Base-by-base conservation (phyloP, 139 green algal genomes). In the Chlamydomonas incerta region DNA sequence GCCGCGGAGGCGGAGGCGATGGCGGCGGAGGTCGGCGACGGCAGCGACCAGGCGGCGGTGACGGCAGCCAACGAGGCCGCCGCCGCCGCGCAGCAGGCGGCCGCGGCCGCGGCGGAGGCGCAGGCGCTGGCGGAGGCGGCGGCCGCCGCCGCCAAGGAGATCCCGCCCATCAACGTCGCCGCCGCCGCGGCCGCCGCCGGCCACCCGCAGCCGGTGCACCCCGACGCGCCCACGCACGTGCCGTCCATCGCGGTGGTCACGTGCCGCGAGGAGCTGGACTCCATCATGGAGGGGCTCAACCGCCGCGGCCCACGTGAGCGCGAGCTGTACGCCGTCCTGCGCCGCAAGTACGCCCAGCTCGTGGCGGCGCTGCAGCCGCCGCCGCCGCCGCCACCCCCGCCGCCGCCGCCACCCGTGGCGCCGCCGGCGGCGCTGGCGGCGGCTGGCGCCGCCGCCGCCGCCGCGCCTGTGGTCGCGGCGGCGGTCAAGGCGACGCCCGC, bases 221-320 rank as follows among this genome's bases (percentile, higher is more conserved):
- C 41, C 41, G 41, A 50, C 41, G 41, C 41, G 41, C 41, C 41
- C 41, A 50, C 41, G 4, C 74, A 57, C 14, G 58, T 35, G 60
- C 63, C 63, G 4, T 15, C 37, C 2, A 29, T 83, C 28, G 77
- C 63, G 17, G 23, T 83, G 41, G 26, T 83, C 63, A 55, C 41
- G 8, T 86, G 31, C 52, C 81, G 69, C 21, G 71, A 81, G n/a
- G 76, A 93, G 84, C 82, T 93, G 68, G 83, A 93, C 74, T 62
- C 69, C 1, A 29, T 93, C 1, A 75, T 90, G 58, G 69, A 55
- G n/a, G 57, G 71, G 4, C 72, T 90, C 33, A 92, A 92, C 85
- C 63, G 65, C 67, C 72, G 74, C 5, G 88, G 88, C 4, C 41
- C 63, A 24, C 29, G 88, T 35, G 80, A 77, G 26, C 67, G 68